Conservation (phyloP, 352 stramenopile genomes). For the Chrysophaeum taylorii region DNA sequence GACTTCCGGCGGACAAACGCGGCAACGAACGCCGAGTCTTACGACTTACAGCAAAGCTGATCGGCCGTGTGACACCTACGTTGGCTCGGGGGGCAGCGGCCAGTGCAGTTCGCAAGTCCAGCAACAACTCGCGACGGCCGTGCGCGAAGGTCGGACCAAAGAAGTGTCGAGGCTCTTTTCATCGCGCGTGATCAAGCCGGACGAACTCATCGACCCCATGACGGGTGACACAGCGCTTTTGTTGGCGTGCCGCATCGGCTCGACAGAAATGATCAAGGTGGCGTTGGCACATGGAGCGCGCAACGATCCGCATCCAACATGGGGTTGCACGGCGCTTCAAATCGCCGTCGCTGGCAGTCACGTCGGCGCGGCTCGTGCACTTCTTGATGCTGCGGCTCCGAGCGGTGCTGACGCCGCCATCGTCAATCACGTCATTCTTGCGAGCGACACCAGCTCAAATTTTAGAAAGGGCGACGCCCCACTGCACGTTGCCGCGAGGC, state of each 20-base stretch:
- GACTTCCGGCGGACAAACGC: no score
- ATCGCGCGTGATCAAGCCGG: neutral
- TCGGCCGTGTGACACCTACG: no score
- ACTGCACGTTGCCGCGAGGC: constrained; percentile 29
- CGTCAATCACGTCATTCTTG: constrained; percentile 29
- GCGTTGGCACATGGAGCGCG: constrained; percentile 34
- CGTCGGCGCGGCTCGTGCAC: constrained; percentile 23
- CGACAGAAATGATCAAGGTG: constrained; percentile 23
- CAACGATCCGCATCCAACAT: constrained; percentile 43
- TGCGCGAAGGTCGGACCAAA: neutral
- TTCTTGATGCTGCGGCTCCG: constrained; percentile 33
- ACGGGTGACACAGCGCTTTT: constrained; percentile 38
- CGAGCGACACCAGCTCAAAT: neutral
- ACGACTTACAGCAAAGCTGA: no score
- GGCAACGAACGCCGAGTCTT: no score
- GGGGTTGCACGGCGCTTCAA: constrained; percentile 42
- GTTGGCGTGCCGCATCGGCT: constrained; percentile 32
- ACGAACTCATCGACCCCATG: constrained; percentile 3
- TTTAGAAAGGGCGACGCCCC: constrained; percentile 27
- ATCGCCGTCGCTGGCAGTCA: constrained; percentile 27
- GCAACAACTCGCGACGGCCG: no score
- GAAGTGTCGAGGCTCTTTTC: neutral
- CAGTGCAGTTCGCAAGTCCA: no score
- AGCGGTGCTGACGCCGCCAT: constrained; percentile 34
- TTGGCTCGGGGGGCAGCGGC: no score